Percentiles rank a stretch among this genome's conserved stretches.
These are phyloP conservation scores for Tetrahymena thermophila DNA, from an alignment of 73 alveolate genomes.

Conservation along the genomic window DNA sequence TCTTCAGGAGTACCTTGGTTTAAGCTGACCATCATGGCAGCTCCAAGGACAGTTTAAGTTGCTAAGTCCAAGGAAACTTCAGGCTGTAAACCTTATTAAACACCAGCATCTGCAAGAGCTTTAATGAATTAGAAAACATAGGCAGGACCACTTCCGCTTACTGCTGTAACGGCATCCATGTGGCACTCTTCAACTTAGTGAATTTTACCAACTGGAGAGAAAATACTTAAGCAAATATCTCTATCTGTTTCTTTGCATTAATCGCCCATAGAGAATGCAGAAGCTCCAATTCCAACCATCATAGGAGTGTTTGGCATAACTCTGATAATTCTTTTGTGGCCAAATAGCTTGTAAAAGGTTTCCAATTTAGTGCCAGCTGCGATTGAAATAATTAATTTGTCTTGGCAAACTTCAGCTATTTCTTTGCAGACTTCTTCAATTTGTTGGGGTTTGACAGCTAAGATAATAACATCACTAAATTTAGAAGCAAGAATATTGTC, in stretches of 20 bases:
- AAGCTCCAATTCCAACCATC: slow-evolving; percentile 49
- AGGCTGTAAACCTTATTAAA: not conserved
- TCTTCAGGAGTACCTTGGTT: not conserved
- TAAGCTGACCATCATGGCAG: not conserved
- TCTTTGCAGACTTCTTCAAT: not conserved
- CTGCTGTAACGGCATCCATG: slow-evolving; percentile 49
- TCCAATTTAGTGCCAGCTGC: not conserved
- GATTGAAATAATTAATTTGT: not conserved
- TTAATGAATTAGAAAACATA: slow-evolving; percentile 44
- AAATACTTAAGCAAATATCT: not conserved
- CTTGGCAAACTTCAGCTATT: not conserved
- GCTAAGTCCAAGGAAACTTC: not conserved
- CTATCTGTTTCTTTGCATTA: not conserved
- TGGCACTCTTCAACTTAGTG: not conserved
- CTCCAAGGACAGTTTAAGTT: not conserved
- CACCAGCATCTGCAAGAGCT: slow-evolving; percentile 5
- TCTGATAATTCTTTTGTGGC: slow-evolving; percentile 9
- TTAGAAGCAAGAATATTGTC: not conserved
- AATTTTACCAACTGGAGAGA: not conserved
- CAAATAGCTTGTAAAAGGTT: not conserved
- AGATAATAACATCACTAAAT: not conserved
- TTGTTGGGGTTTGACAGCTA: not conserved
- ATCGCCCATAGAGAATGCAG: slow-evolving; percentile 8
- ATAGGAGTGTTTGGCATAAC: slow-evolving; percentile 55
- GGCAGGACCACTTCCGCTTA: slow-evolving; percentile 50